Conservation (phyloP, 257 asterid genomes). For the Handroanthus guayacan region DNA sequence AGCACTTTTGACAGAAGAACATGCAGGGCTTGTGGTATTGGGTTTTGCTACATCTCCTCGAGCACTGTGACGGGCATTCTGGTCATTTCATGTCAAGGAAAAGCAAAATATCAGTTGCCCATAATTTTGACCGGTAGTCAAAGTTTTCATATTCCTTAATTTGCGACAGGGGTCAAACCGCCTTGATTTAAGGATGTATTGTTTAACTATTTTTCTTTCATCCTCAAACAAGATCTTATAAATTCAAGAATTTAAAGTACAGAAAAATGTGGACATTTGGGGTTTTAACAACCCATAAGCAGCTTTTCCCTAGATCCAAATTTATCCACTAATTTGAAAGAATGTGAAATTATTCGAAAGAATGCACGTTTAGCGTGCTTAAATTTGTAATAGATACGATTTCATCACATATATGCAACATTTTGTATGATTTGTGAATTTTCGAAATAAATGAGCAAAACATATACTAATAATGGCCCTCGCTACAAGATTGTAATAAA, state of each 20-base stretch:
- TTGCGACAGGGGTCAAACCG: slow-evolving; percentile 20
- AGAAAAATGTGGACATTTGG: background rate
- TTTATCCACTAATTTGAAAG: background rate
- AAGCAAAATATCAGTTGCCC: background rate
- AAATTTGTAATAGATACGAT: too few relatives aligned
- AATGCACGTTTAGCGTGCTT: background rate
- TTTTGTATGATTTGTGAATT: too few relatives aligned
- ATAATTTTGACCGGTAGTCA: slow-evolving; percentile 29
- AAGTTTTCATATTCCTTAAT: background rate
- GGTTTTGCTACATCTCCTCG: slow-evolving; percentile 65
- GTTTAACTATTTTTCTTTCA: background rate
- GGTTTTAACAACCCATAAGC: background rate
- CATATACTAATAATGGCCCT: too few relatives aligned
- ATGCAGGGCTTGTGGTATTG: slow-evolving; percentile 82
- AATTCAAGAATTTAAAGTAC: background rate
- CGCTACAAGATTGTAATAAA: too few relatives aligned
- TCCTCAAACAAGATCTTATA: background rate
- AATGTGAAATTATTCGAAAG: too few relatives aligned
- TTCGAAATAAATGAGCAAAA: too few relatives aligned
- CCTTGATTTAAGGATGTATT: background rate
- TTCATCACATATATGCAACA: too few relatives aligned
- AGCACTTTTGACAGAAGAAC: slow-evolving; percentile 88
- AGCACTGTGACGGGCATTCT: slow-evolving; percentile 78
- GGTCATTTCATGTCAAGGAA: slow-evolving; percentile 39
- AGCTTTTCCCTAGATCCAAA: background rate